phyloP scores from a whole-genome alignment of 78 protist species.

The Chrysochromulina parva region DNA sequence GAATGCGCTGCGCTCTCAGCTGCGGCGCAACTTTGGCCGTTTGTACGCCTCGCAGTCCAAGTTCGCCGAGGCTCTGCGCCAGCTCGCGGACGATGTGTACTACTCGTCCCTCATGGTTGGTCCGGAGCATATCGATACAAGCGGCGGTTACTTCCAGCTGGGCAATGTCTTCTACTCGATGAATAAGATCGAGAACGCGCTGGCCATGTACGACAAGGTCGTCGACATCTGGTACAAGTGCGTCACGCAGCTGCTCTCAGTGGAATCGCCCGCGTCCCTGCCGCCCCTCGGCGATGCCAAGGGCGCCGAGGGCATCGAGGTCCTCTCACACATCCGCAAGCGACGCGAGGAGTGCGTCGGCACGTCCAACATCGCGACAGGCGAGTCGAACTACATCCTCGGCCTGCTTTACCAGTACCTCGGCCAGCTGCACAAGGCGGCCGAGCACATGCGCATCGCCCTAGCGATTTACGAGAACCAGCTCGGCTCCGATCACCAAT shows the following conservation, averaged over 20 bases:
- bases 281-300: not conserved
- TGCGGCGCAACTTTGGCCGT: conserved; percentile 56
- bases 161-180: not conserved
- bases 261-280: not conserved
- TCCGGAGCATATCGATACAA: not conserved
- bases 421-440: not conserved
- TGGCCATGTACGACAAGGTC: conserved; percentile 4
- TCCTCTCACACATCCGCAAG: not conserved
- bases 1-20: conserved; percentile 6
- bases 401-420: not conserved
- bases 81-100: conserved; percentile 53
- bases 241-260: not conserved
- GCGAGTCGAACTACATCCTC: conserved; percentile 3
- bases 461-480: not conserved
- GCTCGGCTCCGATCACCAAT: not conserved
- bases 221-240: not conserved
- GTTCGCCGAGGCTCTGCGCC: conserved; percentile 38
- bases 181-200: not conserved
- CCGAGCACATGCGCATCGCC: not conserved
- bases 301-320: not conserved
- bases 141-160: conserved; percentile 5
- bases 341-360: not conserved
- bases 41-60: conserved; percentile 49
- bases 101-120: not conserved
- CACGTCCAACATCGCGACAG: not conserved